A percentile compares a stretch with the other conserved stretches of the same genome.
Conservation (phyloP, 2,329 filamentous ascomycete species). For the Venturia asperata region DNA sequence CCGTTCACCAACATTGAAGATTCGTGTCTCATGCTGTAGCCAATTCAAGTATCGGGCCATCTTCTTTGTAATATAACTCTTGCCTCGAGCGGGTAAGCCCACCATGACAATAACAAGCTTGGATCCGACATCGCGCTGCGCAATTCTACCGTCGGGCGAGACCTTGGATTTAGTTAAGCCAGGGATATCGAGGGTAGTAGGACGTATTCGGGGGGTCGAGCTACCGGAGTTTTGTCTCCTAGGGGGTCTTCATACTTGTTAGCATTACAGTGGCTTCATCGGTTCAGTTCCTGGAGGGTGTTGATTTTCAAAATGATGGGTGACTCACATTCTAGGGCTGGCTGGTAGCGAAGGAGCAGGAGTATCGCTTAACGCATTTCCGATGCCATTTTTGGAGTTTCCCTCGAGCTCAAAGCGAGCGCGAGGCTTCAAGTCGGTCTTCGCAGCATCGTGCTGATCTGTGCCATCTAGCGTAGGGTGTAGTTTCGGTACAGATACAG, state of each 20-base stretch:
- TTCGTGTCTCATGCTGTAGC: constrained; percentile 91
- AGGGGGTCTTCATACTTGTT: constrained; percentile 47
- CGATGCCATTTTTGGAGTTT: constrained; percentile 30
- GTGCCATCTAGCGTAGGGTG: constrained; percentile 10
- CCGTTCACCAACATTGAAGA: constrained; percentile 96
- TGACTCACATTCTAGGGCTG: constrained; percentile 54
- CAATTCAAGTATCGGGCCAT: constrained; percentile 90
- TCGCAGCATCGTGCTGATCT: not conserved
- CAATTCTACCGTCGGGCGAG: constrained; percentile 90
- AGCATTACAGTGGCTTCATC: no score
- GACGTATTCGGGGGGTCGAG: constrained; percentile 74
- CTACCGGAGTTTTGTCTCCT: constrained; percentile 66
- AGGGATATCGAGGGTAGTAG: constrained; percentile 93
- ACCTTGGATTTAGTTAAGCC: constrained; percentile 92
- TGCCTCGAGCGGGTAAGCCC: constrained; percentile 85
- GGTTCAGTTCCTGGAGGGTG: no score
- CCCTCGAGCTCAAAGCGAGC: constrained; percentile 9
- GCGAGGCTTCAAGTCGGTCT: constrained; percentile 12
- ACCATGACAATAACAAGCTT: constrained; percentile 99
- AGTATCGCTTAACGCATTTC: constrained; percentile 54
- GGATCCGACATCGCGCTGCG: constrained; percentile 85
- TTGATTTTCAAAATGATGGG: no score
- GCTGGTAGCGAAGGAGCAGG: constrained; percentile 55
- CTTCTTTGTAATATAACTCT: constrained; percentile 99
- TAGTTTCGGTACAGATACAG: not conserved